Conservation (phyloP, 2,329 filamentous ascomycete species). For the Alternaria hordeiaustralica region DNA sequence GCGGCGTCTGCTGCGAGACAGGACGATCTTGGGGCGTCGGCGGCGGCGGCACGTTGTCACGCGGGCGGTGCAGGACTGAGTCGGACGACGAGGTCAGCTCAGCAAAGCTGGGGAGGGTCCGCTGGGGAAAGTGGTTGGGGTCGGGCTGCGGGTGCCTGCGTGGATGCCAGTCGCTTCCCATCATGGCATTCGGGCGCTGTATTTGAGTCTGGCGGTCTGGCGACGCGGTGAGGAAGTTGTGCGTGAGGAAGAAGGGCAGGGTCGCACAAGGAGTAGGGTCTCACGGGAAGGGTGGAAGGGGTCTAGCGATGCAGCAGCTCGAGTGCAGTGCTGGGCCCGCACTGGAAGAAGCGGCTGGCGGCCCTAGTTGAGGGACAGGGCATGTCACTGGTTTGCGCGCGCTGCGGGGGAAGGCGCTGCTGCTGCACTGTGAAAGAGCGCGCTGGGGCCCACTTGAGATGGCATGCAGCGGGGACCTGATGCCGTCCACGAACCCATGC, state of each 20-base stretch:
- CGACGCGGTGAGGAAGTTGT: slow-evolving; percentile 2
- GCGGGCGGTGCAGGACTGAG: slow-evolving; percentile 23
- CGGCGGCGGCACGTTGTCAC: slow-evolving; percentile 13
- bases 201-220: slow-evolving; percentile 4
- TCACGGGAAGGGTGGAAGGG: slow-evolving; percentile 11
- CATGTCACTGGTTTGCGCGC: slow-evolving; percentile 17
- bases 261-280: slow-evolving; percentile 15
- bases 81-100: slow-evolving; percentile 29
- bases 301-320: slow-evolving; percentile 11
- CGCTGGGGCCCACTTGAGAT: slow-evolving; percentile 5
- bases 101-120: slow-evolving; percentile 31
- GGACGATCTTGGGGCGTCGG: slow-evolving; percentile 6
- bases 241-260: slow-evolving; percentile 5
- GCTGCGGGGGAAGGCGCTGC: slow-evolving; percentile 14
- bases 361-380: slow-evolving; percentile 12
- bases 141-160: slow-evolving; percentile 15
- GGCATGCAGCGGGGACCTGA: slow-evolving; percentile 18
- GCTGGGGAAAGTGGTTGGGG: slow-evolving; percentile 14
- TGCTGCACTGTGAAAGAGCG: slow-evolving; percentile 17
- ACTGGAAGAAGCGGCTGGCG: slow-evolving; percentile 13
- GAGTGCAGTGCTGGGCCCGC: slow-evolving; percentile 9
- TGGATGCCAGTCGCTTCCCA: slow-evolving; percentile 24
- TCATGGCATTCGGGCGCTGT: slow-evolving; percentile 15
- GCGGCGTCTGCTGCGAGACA: slow-evolving; percentile 10
- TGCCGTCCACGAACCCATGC: slow-evolving; percentile 11